Evolutionary conservation across 257 asterid species (phyloP).

Genomic region (Salvia miltiorrhiza): DNA sequence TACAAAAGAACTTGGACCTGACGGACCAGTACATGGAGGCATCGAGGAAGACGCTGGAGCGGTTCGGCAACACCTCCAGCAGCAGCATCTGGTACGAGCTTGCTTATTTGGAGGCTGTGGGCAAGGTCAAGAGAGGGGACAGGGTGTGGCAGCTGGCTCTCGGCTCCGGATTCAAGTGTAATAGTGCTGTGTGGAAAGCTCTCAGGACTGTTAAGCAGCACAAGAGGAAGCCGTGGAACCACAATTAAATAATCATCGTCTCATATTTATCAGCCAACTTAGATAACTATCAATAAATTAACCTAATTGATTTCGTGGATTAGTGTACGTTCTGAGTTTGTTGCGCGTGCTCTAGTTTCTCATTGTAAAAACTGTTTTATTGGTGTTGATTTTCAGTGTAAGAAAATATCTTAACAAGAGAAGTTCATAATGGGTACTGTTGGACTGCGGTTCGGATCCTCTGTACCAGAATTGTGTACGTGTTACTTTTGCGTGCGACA

Average conservation of each 20-base stretch:
- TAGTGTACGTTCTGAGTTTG: no score
- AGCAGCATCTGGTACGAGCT: constrained; percentile 78
- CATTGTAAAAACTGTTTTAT: no score
- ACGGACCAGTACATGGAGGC: constrained; percentile 73
- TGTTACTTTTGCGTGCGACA: no score
- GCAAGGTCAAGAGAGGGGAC: constrained; percentile 39
- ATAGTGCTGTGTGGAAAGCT: no score
- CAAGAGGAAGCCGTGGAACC: constrained; percentile 31
- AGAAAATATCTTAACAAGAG: no score
- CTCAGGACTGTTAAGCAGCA: not conserved
- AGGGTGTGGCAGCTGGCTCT: constrained; percentile 60
- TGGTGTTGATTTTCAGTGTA: no score
- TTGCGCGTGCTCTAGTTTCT: no score
- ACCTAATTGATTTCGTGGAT: not conserved
- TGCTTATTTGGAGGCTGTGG: constrained; percentile 58
- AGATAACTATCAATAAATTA: not conserved
- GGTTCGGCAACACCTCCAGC: constrained; percentile 68
- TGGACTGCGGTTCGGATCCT: no score
- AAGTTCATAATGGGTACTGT: no score
- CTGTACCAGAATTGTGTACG: no score
- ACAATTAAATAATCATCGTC: constrained; percentile 8
- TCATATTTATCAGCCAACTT: not conserved
- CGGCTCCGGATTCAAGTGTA: constrained; percentile 67
- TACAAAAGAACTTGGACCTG: constrained; percentile 60
- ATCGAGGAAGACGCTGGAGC: constrained; percentile 63